Conservation (phyloP, 75 land plant genomes). For the Ceratopteris richardii region DNA sequence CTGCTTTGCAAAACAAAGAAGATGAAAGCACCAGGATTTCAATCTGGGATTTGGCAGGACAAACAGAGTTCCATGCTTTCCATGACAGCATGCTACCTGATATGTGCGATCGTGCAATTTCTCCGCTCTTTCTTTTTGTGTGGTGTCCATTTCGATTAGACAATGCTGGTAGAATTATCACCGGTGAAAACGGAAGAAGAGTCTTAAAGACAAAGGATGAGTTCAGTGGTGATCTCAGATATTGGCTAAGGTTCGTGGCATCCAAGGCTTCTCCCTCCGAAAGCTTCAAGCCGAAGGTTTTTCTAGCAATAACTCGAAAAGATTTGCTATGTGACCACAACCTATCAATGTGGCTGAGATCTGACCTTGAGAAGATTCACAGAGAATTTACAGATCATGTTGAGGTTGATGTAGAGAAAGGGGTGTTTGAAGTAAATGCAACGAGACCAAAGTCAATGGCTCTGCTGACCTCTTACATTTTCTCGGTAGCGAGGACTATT, state of each 20-base stretch:
- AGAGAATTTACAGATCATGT: too few relatives aligned
- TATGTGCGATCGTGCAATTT: conserved; percentile 26
- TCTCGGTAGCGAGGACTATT: too few relatives aligned
- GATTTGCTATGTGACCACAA: too few relatives aligned
- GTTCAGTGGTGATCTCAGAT: conserved; percentile 56
- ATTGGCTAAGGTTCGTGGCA: conserved; percentile 72
- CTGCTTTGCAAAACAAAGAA: conserved; percentile 20
- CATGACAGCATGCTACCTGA: conserved; percentile 83
- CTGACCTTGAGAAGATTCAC: too few relatives aligned
- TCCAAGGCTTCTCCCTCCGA: conserved; percentile 23
- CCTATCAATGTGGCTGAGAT: too few relatives aligned
- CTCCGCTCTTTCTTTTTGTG: conserved; percentile 51
- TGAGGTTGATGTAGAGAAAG: too few relatives aligned
- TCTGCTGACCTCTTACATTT: too few relatives aligned
- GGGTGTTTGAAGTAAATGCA: too few relatives aligned
- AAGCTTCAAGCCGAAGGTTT: too few relatives aligned
- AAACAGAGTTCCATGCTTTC: conserved; percentile 53
- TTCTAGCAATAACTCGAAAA: too few relatives aligned
- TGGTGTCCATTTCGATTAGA: conserved; percentile 27
- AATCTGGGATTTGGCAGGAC: conserved; percentile 68
- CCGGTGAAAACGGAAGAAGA: not conserved
- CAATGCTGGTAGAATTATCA: too few relatives aligned
- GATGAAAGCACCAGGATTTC: conserved; percentile 62
- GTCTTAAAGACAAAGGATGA: conserved; percentile 50
- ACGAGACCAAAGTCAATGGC: too few relatives aligned